Evolutionary conservation across 2,329 filamentous ascomycete genomes (phyloP).

Genomic region (Aquanectria penicillioides): DNA sequence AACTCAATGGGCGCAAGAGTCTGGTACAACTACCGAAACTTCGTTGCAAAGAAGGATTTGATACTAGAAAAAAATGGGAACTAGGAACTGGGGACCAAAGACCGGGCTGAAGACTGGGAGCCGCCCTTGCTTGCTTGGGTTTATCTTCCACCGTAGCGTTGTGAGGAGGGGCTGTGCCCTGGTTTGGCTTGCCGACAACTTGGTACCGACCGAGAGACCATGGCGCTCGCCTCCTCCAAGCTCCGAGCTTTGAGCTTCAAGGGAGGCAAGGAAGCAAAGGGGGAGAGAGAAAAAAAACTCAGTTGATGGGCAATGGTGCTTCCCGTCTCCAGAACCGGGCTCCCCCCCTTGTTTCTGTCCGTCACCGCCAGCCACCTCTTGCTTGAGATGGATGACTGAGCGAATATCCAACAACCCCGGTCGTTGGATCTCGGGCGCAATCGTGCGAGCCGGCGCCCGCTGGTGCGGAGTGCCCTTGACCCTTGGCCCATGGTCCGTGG

Average conservation of each 20-base stretch:
- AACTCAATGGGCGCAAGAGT: background rate
- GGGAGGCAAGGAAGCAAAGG: too few species aligned
- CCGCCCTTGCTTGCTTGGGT: conserved; percentile 15
- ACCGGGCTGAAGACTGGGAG: conserved; percentile 11
- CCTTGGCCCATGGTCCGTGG: conserved; percentile 25
- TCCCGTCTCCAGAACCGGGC: conserved; percentile 13
- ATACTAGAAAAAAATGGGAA: conserved; percentile 1
- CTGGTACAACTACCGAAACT: conserved; percentile 36
- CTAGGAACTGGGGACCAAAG: background rate
- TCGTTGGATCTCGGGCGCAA: conserved; percentile 35
- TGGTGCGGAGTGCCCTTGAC: conserved; percentile 36
- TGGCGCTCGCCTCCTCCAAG: background rate
- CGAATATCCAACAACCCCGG: conserved; percentile 38
- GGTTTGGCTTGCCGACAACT: conserved; percentile 15
- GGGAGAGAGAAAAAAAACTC: background rate
- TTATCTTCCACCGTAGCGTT: conserved; percentile 14
- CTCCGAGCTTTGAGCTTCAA: too few species aligned
- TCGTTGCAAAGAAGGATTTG: conserved; percentile 25
- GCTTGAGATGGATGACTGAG: conserved; percentile 27
- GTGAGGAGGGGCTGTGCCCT: conserved; percentile 17
- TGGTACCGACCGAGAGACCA: conserved; percentile 13
- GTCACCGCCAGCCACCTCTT: conserved; percentile 37
- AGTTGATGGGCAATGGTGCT: background rate
- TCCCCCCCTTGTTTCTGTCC: conserved; percentile 28
- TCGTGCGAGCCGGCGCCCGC: conserved; percentile 38